A percentile compares a stretch with the other conserved stretches of the same genome.
Conservation (phyloP, 1,284 basidiomycete genomes). For the Paramarasmius palmivorus region DNA sequence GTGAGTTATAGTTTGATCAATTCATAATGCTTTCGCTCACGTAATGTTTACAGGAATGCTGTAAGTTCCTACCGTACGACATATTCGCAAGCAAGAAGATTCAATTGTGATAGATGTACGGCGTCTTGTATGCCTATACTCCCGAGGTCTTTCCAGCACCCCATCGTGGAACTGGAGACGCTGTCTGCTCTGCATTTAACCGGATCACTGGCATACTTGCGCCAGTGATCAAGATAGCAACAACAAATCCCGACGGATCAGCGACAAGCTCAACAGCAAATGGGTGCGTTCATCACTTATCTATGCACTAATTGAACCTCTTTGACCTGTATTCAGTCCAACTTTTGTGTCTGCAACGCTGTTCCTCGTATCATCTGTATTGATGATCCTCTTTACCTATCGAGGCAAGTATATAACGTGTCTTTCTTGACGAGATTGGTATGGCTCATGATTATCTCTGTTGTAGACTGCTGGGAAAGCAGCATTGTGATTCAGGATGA, state of each 20-base stretch:
- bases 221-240: slow-evolving; percentile 52
- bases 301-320: background rate
- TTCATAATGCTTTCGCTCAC: background rate
- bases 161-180: slow-evolving; percentile 65
- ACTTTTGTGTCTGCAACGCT: slow-evolving; percentile 59
- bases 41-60: slow-evolving; percentile 28
- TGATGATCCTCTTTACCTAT: slow-evolving; percentile 57
- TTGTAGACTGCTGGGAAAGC: slow-evolving; percentile 18
- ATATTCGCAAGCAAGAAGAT: slow-evolving; percentile 3
- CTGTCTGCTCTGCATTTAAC: slow-evolving; percentile 53
- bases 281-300: slow-evolving; percentile 27
- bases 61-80: slow-evolving; percentile 24
- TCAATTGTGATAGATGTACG: slow-evolving; percentile 49
- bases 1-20: background rate
- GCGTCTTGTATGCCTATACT: slow-evolving; percentile 60
- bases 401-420: no score
- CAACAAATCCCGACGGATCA: slow-evolving; percentile 31
- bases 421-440: background rate
- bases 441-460: background rate
- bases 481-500: slow-evolving; percentile 13
- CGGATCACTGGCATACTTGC: slow-evolving; percentile 57
- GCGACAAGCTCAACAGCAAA: slow-evolving; percentile 31
- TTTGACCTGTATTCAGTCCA: slow-evolving; percentile 35
- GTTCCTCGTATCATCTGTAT: slow-evolving; percentile 46
- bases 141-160: slow-evolving; percentile 70